phyloP scores from a whole-genome alignment of 2,329 filamentous ascomycete species.

The Fusarium foetens region DNA sequence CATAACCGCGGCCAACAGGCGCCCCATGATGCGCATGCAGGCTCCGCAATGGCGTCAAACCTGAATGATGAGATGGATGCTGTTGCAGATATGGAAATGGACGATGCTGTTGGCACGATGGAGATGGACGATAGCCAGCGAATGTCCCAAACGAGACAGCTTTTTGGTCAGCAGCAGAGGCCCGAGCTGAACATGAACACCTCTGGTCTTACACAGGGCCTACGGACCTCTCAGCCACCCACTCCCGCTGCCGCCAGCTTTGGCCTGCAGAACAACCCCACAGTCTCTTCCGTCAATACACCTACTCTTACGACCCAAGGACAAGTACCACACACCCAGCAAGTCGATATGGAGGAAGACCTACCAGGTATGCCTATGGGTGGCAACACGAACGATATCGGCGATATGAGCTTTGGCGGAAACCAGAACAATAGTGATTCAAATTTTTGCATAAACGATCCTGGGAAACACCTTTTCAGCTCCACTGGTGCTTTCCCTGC shows the following conservation, averaged over 20 bases:
- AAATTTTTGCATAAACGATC: conserved; percentile 83
- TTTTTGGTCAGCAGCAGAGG: conserved; percentile 71
- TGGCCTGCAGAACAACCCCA: conserved; percentile 90
- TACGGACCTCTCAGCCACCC: conserved; percentile 85
- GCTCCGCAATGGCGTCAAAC: conserved; percentile 55
- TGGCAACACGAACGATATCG: conserved; percentile 62
- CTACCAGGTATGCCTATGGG: conserved; percentile 72
- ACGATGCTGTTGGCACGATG: conserved; percentile 78
- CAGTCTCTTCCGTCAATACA: conserved; percentile 96
- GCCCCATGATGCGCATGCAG: conserved; percentile 51
- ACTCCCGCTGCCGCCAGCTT: conserved; percentile 84
- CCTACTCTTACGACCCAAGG: conserved; percentile 85
- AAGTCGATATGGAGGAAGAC: conserved; percentile 78
- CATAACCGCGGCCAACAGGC: conserved; percentile 48
- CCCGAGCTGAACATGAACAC: conserved; percentile 85
- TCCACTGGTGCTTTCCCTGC: conserved; percentile 78
- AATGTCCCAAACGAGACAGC: conserved; percentile 75
- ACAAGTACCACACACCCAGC: conserved; percentile 69
- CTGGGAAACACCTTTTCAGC: conserved; percentile 92
- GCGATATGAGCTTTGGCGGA: conserved; percentile 65
- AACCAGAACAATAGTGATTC: conserved; percentile 52
- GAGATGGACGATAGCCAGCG: conserved; percentile 71
- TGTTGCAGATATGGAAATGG: conserved; percentile 96
- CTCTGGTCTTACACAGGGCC: conserved; percentile 77
- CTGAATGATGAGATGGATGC: conserved; percentile 77